Percentiles rank a stretch among this genome's conserved stretches.
phyloP scores from a whole-genome alignment of 768 basidiomycete species.

The Fomitopsis serialis region DNA sequence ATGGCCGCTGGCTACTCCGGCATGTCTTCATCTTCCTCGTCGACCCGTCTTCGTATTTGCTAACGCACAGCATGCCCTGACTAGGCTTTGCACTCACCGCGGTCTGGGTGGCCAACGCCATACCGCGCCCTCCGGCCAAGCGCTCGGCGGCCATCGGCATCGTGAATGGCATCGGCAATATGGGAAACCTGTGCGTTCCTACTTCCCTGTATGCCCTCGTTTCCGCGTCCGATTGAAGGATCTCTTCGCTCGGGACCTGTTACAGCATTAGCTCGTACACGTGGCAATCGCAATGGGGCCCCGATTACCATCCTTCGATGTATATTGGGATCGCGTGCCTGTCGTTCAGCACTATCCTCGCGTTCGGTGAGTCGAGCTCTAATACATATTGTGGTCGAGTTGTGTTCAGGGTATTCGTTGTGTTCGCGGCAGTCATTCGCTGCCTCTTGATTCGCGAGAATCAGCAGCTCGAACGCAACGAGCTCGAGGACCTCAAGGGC shows the following conservation, averaged over 20 bases:
- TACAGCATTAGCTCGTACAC: slow-evolving; percentile 53
- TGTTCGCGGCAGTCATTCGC: slow-evolving; percentile 32
- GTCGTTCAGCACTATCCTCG: slow-evolving; percentile 25
- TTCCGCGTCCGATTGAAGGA: not conserved
- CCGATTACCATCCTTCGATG: slow-evolving; percentile 60
- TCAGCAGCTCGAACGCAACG: slow-evolving; percentile 42
- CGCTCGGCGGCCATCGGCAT: slow-evolving; percentile 54
- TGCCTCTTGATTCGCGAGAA: slow-evolving; percentile 45
- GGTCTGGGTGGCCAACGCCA: slow-evolving; percentile 59
- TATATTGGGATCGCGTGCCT: slow-evolving; percentile 37
- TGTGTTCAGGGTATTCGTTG: not conserved
- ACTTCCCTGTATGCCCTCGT: not conserved
- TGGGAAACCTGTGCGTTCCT: slow-evolving; percentile 49
- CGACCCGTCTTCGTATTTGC: not conserved
- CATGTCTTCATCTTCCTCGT: slow-evolving; percentile 7
- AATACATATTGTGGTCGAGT: too few relatives aligned
- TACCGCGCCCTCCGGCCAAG: slow-evolving; percentile 57
- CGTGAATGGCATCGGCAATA: slow-evolving; percentile 55
- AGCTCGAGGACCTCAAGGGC: slow-evolving; percentile 36
- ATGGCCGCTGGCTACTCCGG: slow-evolving; percentile 54
- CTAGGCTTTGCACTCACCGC: slow-evolving; percentile 38
- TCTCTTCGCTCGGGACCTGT: not conserved
- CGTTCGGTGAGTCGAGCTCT: slow-evolving; percentile 27
- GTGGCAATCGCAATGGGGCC: slow-evolving; percentile 60
- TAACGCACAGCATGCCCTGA: not conserved